Conservation (phyloP, 1,284 basidiomycete species). For the Sutorius eximius region DNA sequence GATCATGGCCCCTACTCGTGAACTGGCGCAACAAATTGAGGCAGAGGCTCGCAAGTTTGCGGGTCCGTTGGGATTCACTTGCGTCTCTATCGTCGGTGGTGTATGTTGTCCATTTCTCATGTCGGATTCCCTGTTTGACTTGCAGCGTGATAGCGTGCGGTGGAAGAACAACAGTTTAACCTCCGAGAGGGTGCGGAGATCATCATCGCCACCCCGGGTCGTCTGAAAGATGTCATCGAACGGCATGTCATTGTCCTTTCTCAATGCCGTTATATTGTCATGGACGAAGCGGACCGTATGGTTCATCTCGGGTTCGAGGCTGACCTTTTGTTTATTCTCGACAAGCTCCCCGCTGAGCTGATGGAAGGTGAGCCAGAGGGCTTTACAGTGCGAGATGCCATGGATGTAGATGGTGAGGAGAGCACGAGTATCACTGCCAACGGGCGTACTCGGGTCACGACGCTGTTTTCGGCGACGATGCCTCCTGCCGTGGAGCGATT, state of each 20-base stretch:
- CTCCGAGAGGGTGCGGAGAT: conserved; percentile 96
- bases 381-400: conserved; percentile 36
- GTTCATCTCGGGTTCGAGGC: conserved; percentile 96
- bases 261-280: conserved; percentile 97
- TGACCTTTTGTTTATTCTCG: conserved; percentile 93
- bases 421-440: conserved; percentile 52
- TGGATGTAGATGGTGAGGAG: conserved; percentile 60
- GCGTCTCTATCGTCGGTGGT: conserved; percentile 97
- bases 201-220: conserved; percentile 97
- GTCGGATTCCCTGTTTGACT: conserved; percentile 5
- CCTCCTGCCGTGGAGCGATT: conserved; percentile 93
- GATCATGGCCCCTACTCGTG: conserved; percentile 94
- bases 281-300: conserved; percentile 99
- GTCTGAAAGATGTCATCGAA: conserved; percentile 96
- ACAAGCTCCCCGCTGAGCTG: conserved; percentile 83
- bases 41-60: conserved; percentile 91
- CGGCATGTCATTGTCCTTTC: conserved; percentile 92
- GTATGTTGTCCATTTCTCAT: conserved; percentile 45
- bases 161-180: conserved; percentile 97
- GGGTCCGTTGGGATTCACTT: conserved; percentile 81
- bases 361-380: conserved; percentile 79
- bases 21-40: conserved; percentile 97
- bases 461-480: conserved; percentile 98
- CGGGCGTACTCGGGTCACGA: conserved; percentile 83
- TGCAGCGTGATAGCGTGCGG: conserved; percentile 56